These are phyloP conservation scores for Gigaspora rosea DNA, from an alignment of 192 early-diverging fungal genomes.

Conservation along the genomic window DNA sequence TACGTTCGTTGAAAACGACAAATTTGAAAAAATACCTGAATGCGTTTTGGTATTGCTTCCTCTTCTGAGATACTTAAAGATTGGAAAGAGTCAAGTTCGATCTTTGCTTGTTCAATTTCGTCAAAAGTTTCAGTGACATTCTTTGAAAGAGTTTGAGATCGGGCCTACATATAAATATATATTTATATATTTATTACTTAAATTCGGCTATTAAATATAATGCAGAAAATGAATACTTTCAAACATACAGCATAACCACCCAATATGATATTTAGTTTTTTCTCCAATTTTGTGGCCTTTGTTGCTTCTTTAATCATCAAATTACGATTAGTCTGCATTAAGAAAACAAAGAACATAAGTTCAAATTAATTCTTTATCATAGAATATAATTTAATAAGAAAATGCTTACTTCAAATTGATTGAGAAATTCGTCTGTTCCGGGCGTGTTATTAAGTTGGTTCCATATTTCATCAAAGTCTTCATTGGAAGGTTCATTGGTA, in stretches of 20 bases:
- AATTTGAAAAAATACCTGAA: conserved; percentile 40
- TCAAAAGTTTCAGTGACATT: conserved; percentile 61
- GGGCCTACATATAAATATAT: conserved; percentile 44
- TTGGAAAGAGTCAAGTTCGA: conserved; percentile 64
- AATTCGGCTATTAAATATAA: background rate
- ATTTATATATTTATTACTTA: background rate
- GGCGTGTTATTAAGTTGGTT: conserved; percentile 32
- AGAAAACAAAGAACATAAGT: conserved; percentile 5
- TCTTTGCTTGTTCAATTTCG: conserved; percentile 55
- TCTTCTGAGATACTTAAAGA: conserved; percentile 60
- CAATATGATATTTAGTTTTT: conserved; percentile 72
- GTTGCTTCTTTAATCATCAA: conserved; percentile 74
- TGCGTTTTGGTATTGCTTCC: conserved; percentile 58
- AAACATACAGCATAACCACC: conserved; percentile 70
- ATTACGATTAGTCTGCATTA: conserved; percentile 58
- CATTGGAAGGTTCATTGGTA: conserved; percentile 17
- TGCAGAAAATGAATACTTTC: conserved; percentile 3
- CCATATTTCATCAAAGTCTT: conserved; percentile 40
- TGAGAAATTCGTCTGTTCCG: conserved; percentile 1
- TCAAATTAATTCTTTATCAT: conserved; percentile 19
- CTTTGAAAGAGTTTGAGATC: conserved; percentile 63
- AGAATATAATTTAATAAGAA: conserved; percentile 2
- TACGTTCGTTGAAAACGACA: background rate
- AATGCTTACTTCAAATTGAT: conserved; percentile 35
- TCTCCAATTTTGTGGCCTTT: conserved; percentile 84